Evolutionary conservation across 441 rosid species (phyloP).

Genomic region (Flueggea neowawraea): DNA sequence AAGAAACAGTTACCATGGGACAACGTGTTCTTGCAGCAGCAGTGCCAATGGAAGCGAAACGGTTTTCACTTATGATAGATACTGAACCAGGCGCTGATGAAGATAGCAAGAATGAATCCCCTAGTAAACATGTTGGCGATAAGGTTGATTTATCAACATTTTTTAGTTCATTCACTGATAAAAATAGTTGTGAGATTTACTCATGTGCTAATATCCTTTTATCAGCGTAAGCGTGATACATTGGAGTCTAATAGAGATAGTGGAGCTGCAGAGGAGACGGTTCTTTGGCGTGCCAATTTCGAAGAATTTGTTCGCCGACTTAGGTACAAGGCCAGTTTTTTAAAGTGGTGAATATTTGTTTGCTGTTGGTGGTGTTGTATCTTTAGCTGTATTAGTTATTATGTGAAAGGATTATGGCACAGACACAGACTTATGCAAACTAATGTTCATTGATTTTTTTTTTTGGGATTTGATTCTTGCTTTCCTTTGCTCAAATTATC

Average conservation of each 20-base stretch:
- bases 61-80: slow-evolving; percentile 46
- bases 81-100: slow-evolving; percentile 30
- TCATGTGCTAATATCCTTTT: slow-evolving; percentile 22
- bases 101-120: slow-evolving; percentile 14
- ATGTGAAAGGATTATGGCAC: too few species aligned
- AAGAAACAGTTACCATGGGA: slow-evolving; percentile 47
- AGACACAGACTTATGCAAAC: too few species aligned
- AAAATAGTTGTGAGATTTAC: slow-evolving; percentile 1
- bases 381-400: too few species aligned
- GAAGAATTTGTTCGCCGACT: slow-evolving; percentile 69
- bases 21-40: slow-evolving; percentile 73
- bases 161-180: too few species aligned
- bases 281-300: slow-evolving; percentile 83
- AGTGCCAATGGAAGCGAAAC: slow-evolving; percentile 58
- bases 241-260: slow-evolving; percentile 31
- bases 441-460: background rate
- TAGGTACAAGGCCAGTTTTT: slow-evolving; percentile 74
- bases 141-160: slow-evolving; percentile 50
- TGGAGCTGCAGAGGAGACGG: slow-evolving; percentile 31
- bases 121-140: slow-evolving; percentile 34
- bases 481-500: slow-evolving; percentile 1
- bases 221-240: slow-evolving; percentile 54
- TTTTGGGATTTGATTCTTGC: background rate
- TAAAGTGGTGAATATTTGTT: too few species aligned
- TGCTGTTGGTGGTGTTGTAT: too few species aligned